Evolutionary conservation across 371 early-diverging fungal species (phyloP), one percentile per base, ranked within the genome.

Genomic region (Syncephalis fuscata): DNA sequence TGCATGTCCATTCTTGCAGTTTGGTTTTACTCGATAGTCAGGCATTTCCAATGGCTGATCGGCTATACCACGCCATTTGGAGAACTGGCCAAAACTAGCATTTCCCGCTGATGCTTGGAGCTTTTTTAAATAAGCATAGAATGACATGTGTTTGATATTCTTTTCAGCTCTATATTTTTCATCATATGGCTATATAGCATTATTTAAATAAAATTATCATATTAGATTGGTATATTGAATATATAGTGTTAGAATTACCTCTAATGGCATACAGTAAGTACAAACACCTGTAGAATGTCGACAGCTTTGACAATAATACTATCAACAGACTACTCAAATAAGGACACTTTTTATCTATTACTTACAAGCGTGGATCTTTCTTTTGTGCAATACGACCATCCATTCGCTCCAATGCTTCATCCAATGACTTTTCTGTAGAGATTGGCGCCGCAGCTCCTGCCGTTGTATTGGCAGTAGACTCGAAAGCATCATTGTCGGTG

Each of bases 141-240:
- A 95, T 2, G 93, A 88, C 85, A 95, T 80, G 64, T 94, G 96
- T 62, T 97, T 97, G 58, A 97, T 93, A 54, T 84, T 83, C 63
- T 95, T 76, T 54, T 82, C 74, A 40, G 81, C 85, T 38, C 92
- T 57, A 58, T 92, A 95, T 11, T 60, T 70, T 1, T 74, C 55
- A 60, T 97, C 92, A 55, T 79, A 97, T 10, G 98, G 98, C 78
- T 82, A 51, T 2, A 36, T 10, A 39, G 1, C 37, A 46, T 3
- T 15, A 48, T 52, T 36, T 15, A 17, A 9, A 15, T n/a, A 36
- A 41, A 36, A 39, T n/a, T 5, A 17, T 26, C 11, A 53, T 19
- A 39, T n/a, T 41, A 36, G 23, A 36, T 20, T 51, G 38, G 38
- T 3, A 53, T 39, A 15, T 23, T 25, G 49, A 9, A 23, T 42